Base-by-base conservation (phyloP, 805 yeast species). In the Zygotorulaspora sp. region DNA sequence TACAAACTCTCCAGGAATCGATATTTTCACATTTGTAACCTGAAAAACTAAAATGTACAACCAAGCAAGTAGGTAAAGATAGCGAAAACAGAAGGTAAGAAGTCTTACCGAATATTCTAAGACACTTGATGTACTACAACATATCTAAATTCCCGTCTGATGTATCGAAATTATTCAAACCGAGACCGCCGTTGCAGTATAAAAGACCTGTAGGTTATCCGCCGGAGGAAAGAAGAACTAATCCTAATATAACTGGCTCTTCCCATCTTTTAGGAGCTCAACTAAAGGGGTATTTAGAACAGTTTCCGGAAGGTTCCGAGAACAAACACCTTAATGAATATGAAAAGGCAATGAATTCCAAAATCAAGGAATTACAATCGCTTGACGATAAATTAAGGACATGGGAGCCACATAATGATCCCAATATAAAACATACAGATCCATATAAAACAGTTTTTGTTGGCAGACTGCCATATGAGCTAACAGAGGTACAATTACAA, bases 361-460 rank as follows among this genome's bases (percentile, higher is more conserved):
- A 41, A 26, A 38, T 36, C 8, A 41, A 21, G 41, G 52, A 40
- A 50, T 55, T 63, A 1, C 56, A 52, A 36, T 45, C 55, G 19
- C 45, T 76, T 19, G 63, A 70, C 21, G 51, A 61, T 7, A 67
- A 62, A 14, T 45, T 65, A 10, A 40, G 51, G 2, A 43, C 55
- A 1, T 75, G 84, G 83, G 61, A 77, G 36, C 87, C 89, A 0
- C 55, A 59, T 3, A 50, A 56, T 1, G 89, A 82, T 50, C 72
- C 76, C 1, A 71, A 78, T 29, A 65, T 78, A 10, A 58, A 63
- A 13, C 83, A 82, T 1, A 53, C 62, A 1, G 94, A 87, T 53
- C 95, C 96, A 1, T 78, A 72, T 53, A 67, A 70, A 42, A 90
- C 97, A 0, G 68, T 90, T 3, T 87, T 92, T 56, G 71, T 90